Evolutionary conservation across 345 rosid genomes (phyloP).

Genomic region (Ailanthus altissimus): DNA sequence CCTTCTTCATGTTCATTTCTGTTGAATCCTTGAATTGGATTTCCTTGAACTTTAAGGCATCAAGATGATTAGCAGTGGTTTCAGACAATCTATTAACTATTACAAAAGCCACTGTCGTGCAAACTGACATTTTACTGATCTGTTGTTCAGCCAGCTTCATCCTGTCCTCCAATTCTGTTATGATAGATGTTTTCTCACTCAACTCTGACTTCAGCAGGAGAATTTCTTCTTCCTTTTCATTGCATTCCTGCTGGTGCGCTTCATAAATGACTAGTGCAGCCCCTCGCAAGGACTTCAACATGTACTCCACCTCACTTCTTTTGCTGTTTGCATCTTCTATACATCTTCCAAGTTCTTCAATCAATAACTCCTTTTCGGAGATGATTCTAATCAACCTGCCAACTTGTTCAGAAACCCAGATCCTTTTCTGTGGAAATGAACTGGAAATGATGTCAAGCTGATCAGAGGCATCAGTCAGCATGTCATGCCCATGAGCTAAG

Average conservation of each 20-base stretch:
- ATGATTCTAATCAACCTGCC: constrained; percentile 59
- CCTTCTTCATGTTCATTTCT: constrained; percentile 43
- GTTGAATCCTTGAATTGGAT: constrained; percentile 43
- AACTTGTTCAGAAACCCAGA: constrained; percentile 86
- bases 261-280: constrained; percentile 82
- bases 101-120: constrained; percentile 81
- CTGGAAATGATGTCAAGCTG: constrained; percentile 66
- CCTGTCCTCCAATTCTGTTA: constrained; percentile 55
- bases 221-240: constrained; percentile 69
- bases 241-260: constrained; percentile 81
- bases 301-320: constrained; percentile 66
- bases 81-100: constrained; percentile 71
- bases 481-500: constrained; percentile 67
- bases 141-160: constrained; percentile 53
- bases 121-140: constrained; percentile 50
- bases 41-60: constrained; percentile 54
- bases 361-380: constrained; percentile 69
- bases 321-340: constrained; percentile 80
- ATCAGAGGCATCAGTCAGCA: constrained; percentile 62
- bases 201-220: constrained; percentile 56
- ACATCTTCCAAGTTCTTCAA: constrained; percentile 79
- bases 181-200: constrained; percentile 42
- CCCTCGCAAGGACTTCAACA: constrained; percentile 82
- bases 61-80: constrained; percentile 37
- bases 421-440: constrained; percentile 72